Percentiles rank a stretch among this genome's conserved stretches.
Conservation (phyloP, 306 rosid species). For the Luffa aegyptiaca region DNA sequence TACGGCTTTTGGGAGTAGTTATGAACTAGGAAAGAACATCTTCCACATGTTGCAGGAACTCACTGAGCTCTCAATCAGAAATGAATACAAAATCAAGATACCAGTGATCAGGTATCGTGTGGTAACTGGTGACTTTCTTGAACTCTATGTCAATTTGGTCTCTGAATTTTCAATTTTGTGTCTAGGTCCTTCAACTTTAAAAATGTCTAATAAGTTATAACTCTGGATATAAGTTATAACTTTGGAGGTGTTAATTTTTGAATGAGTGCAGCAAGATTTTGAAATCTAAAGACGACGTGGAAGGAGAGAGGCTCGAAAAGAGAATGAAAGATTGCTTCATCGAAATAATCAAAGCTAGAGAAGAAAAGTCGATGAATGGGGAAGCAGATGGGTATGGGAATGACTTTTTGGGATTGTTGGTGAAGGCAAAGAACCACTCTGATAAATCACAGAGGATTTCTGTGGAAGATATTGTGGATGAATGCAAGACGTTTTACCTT, state of each 20-base stretch:
- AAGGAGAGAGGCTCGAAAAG: background rate
- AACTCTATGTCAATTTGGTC: too few species aligned
- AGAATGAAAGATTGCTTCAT: background rate
- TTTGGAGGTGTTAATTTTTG: too few species aligned
- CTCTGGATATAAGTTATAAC: too few species aligned
- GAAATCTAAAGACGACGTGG: background rate
- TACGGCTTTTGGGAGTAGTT: conserved; percentile 2
- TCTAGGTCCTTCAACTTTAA: too few species aligned
- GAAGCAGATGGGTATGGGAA: background rate
- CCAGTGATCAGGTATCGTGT: background rate
- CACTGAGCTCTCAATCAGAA: background rate
- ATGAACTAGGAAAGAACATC: background rate
- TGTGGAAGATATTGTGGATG: conserved; percentile 14
- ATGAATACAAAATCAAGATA: background rate
- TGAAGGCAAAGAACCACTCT: background rate
- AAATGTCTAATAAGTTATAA: too few species aligned
- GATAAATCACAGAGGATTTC: background rate
- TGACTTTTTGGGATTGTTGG: conserved; percentile 3
- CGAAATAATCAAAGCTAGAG: background rate
- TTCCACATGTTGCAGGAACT: background rate
- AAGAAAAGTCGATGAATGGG: background rate
- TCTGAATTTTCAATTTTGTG: too few species aligned
- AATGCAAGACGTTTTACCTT: conserved; percentile 27
- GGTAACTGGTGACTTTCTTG: too few species aligned
- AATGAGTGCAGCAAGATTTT: background rate